phyloP scores from a whole-genome alignment of 2,329 filamentous ascomycete species.

The Cladophialophora bantiana region DNA sequence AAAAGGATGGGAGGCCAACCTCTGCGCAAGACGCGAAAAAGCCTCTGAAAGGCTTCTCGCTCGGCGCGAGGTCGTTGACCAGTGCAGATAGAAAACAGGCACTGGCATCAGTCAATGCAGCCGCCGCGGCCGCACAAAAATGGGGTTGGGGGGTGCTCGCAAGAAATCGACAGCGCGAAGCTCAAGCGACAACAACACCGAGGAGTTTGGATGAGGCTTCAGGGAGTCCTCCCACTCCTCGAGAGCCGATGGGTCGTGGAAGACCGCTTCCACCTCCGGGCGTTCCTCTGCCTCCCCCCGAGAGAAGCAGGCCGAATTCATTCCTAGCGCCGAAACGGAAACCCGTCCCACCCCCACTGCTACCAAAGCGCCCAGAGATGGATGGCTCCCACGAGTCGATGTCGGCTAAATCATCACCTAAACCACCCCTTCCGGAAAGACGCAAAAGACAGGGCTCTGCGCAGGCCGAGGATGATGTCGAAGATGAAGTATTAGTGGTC shows the following conservation, averaged over 20 bases:
- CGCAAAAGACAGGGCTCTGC: constrained; percentile 50
- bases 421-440: constrained; percentile 54
- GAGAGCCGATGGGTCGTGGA: constrained; percentile 80
- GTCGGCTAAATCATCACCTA: constrained; percentile 41
- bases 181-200: constrained; percentile 45
- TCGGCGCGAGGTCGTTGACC: constrained; percentile 39
- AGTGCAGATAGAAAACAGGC: constrained; percentile 49
- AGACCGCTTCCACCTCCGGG: constrained; percentile 83
- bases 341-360: constrained; percentile 58
- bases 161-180: constrained; percentile 44
- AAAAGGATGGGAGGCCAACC: constrained; percentile 19
- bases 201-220: constrained; percentile 49
- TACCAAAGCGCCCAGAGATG: constrained; percentile 42
- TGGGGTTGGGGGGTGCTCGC: constrained; percentile 63
- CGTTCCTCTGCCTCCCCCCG: constrained; percentile 74
- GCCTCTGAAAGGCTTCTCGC: constrained; percentile 27
- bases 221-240: constrained; percentile 54
- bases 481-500: constrained; percentile 67
- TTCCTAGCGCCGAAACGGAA: constrained; percentile 71
- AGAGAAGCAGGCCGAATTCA: constrained; percentile 64
- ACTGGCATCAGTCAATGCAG: constrained; percentile 55
- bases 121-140: constrained; percentile 65
- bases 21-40: constrained; percentile 28
- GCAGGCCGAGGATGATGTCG: constrained; percentile 44
- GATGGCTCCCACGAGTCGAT: constrained; percentile 29